phyloP scores from a whole-genome alignment of 306 rosid species.

The Rosa chinensis region DNA sequence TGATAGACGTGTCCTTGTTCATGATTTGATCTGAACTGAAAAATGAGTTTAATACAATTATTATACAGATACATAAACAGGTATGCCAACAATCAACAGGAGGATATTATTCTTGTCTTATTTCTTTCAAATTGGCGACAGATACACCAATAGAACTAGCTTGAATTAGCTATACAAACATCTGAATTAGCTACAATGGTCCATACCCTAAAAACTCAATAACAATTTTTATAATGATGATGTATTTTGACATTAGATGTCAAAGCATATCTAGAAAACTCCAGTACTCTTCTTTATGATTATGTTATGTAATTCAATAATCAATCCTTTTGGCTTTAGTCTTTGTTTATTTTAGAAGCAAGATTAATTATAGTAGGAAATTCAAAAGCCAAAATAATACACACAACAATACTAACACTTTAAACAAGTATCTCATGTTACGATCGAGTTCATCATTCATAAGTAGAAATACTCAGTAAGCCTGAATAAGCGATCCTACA shows the following conservation, averaged over 20 bases:
- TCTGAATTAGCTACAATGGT: neutral
- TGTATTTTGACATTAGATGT: neutral
- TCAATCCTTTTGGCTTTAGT: neutral
- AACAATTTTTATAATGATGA: neutral
- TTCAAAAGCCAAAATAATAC: neutral
- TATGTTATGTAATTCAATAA: neutral
- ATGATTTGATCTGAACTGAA: conserved; percentile 3
- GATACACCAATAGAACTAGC: neutral
- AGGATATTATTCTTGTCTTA: neutral
- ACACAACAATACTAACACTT: neutral
- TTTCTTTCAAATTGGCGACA: neutral
- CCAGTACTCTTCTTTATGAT: neutral
- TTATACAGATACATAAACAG: neutral
- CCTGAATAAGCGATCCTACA: neutral
- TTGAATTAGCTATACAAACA: neutral
- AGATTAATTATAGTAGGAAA: neutral
- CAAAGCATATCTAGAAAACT: neutral
- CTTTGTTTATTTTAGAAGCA: neutral
- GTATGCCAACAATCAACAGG: neutral
- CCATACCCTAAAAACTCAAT: neutral
- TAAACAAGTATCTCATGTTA: neutral
- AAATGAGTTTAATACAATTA: neutral
- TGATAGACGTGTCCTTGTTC: neutral
- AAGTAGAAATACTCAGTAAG: no score
- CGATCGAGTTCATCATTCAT: neutral